Evolutionary conservation across 1,284 basidiomycete species (phyloP).

Genomic region (Crepidotus sp.): DNA sequence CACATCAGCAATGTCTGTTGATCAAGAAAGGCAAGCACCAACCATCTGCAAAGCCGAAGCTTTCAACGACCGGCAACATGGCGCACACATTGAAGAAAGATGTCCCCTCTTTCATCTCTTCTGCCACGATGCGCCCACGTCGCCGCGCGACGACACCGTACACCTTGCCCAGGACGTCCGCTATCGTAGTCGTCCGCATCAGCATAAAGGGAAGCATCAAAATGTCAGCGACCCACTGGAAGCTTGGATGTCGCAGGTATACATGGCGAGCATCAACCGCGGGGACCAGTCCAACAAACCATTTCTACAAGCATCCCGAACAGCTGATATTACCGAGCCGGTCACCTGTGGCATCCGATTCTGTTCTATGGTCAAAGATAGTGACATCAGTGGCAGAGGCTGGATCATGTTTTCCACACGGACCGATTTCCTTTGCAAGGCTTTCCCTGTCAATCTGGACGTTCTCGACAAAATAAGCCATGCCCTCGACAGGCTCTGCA

Average conservation of each 20-base stretch:
- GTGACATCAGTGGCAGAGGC: conserved; percentile 10
- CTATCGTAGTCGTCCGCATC: conserved; percentile 35
- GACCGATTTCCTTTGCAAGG: conserved; percentile 58
- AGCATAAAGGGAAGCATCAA: background rate
- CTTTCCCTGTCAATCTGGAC: conserved; percentile 57
- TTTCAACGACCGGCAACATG: conserved; percentile 91
- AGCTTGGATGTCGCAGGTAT: conserved; percentile 97
- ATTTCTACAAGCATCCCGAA: conserved; percentile 83
- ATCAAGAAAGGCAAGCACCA: conserved; percentile 18
- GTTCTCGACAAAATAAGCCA: conserved; percentile 85
- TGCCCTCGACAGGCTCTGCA: conserved; percentile 88
- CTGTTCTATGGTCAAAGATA: conserved; percentile 38
- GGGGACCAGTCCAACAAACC: conserved; percentile 97
- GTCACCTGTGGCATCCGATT: conserved; percentile 69
- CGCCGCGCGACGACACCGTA: conserved; percentile 92
- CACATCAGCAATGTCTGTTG: conserved; percentile 5
- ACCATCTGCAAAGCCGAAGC: conserved; percentile 97
- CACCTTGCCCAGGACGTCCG: conserved; percentile 96
- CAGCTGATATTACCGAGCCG: conserved; percentile 82
- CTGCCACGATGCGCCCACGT: conserved; percentile 85
- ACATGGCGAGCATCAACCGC: conserved; percentile 95
- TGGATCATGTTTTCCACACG: conserved; percentile 18
- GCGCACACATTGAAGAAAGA: conserved; percentile 90
- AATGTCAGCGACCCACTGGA: conserved; percentile 51
- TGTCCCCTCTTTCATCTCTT: conserved; percentile 99